phyloP scores from a whole-genome alignment of 345 rosid species.

The Bruguiera parviflora region DNA sequence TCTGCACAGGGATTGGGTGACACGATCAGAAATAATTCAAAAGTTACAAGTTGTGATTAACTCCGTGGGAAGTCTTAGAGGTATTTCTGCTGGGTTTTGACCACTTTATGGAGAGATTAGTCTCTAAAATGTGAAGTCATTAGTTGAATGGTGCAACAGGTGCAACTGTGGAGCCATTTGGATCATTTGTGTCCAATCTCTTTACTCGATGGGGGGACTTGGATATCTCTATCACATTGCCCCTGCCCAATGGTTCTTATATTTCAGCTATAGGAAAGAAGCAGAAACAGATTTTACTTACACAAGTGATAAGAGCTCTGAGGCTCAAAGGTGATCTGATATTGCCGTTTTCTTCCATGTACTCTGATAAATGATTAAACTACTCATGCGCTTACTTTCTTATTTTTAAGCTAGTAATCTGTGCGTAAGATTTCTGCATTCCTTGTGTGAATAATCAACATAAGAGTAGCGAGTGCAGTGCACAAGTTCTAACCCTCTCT shows the following conservation, averaged over 20 bases:
- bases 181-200: constrained; percentile 85
- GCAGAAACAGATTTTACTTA: constrained; percentile 55
- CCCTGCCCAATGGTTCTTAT: constrained; percentile 43
- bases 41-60: constrained; percentile 50
- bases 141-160: constrained; percentile 42
- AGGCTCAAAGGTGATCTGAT: constrained; percentile 46
- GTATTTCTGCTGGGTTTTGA: constrained; percentile 31
- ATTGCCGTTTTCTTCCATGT: background rate
- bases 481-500: no score
- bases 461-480: no score
- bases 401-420: no score
- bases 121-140: background rate
- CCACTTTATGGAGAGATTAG: background rate
- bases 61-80: constrained; percentile 72
- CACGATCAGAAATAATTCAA: constrained; percentile 41
- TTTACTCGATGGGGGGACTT: constrained; percentile 76
- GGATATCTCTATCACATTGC: constrained; percentile 67
- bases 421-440: no score
- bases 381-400: background rate
- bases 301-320: constrained; percentile 50
- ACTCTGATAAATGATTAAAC: background rate
- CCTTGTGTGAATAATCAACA: no score
- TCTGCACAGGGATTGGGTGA: constrained; percentile 46
- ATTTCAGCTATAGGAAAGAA: constrained; percentile 70
- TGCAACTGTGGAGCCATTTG: constrained; percentile 85